Conservation (phyloP, 2,329 filamentous ascomycete genomes). For the Kalmusia sp. region DNA sequence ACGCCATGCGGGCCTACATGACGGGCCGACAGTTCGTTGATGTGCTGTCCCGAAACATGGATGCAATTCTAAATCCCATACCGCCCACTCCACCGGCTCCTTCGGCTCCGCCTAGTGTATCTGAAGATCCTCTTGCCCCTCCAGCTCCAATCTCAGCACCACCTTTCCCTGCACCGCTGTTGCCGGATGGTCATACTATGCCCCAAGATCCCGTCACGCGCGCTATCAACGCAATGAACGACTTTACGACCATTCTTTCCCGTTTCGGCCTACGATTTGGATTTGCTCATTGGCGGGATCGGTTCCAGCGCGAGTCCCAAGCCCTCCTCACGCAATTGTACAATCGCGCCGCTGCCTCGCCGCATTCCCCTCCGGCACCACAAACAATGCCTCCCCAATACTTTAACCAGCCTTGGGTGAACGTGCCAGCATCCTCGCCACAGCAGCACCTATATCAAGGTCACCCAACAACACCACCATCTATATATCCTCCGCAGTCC, state of each 20-base stretch:
- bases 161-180: conserved; percentile 39
- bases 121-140: conserved; percentile 48
- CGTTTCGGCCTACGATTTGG: conserved; percentile 57
- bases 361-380: conserved; percentile 31
- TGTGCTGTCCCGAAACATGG: conserved; percentile 61
- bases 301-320: conserved; percentile 55
- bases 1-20: conserved; percentile 83
- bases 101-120: conserved; percentile 28
- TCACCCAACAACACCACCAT: conserved; percentile 38
- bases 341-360: conserved; percentile 38
- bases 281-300: conserved; percentile 58
- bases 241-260: conserved; percentile 54
- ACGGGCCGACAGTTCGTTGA: conserved; percentile 65
- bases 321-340: conserved; percentile 51
- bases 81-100: conserved; percentile 50
- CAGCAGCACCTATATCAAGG: conserved; percentile 34
- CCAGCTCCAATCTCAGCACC: conserved; percentile 35
- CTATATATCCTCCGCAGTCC: conserved; percentile 33
- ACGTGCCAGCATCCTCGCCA: conserved; percentile 30
- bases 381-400: conserved; percentile 17
- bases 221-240: conserved; percentile 56
- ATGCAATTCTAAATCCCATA: conserved; percentile 51
- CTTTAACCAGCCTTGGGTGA: conserved; percentile 34
- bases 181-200: conserved; percentile 31
- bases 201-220: conserved; percentile 45